phyloP scores from a whole-genome alignment of 441 rosid genomes.

The Bocquillonia castaneifolia region DNA sequence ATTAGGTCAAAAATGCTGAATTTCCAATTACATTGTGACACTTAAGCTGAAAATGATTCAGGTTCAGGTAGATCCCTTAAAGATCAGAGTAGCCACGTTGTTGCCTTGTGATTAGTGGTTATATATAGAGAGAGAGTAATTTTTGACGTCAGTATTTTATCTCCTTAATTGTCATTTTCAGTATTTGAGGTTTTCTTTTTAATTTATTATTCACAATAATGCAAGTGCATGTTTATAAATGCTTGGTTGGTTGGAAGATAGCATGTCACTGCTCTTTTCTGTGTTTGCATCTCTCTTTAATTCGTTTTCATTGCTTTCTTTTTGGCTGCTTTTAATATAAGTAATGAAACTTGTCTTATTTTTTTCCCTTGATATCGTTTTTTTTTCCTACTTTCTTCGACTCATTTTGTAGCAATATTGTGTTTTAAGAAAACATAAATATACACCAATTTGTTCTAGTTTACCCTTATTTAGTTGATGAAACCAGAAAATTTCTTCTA shows the following conservation, averaged over 20 bases:
- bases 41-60: conserved; percentile 17
- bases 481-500: too few relatives aligned
- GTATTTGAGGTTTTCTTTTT: neutral
- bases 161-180: neutral
- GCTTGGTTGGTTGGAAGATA: conserved; percentile 16
- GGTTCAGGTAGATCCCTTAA: too few relatives aligned
- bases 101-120: conserved; percentile 10
- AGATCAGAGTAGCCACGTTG: conserved; percentile 8
- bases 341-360: neutral
- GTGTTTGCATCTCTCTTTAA: neutral
- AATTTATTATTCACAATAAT: neutral
- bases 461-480: too few relatives aligned
- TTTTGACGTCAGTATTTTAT: neutral
- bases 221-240: neutral
- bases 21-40: neutral
- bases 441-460: too few relatives aligned
- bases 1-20: conserved; percentile 15
- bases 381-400: too few relatives aligned
- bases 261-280: neutral
- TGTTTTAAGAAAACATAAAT: too few relatives aligned
- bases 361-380: too few relatives aligned
- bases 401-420: too few relatives aligned
- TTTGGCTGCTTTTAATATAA: neutral
- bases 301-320: neutral
- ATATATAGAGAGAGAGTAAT: neutral